These are phyloP conservation scores for Podospora sp. DNA, from an alignment of 495 filamentous ascomycete genomes.

Conservation along the genomic window DNA sequence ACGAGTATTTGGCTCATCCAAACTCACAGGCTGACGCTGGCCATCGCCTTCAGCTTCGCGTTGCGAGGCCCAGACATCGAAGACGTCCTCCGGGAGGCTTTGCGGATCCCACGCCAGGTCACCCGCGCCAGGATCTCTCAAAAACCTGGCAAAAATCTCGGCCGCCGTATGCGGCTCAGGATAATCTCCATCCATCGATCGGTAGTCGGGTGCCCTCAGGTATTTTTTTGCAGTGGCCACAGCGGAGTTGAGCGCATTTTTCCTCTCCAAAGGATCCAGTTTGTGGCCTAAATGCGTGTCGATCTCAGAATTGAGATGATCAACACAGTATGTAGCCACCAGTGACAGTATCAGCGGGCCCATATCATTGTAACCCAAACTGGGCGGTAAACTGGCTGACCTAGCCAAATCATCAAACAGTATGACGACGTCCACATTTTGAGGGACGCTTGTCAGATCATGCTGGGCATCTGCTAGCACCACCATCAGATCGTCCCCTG, in stretches of 20 bases:
- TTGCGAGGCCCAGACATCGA: slow-evolving; percentile 37
- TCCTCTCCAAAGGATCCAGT: slow-evolving; percentile 39
- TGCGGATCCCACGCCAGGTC: slow-evolving; percentile 41
- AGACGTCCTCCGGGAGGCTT: slow-evolving; percentile 38
- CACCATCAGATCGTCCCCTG: slow-evolving; percentile 20
- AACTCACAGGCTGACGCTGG: neutral
- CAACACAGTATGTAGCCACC: slow-evolving; percentile 44
- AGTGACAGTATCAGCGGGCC: slow-evolving; percentile 38
- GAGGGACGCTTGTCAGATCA: slow-evolving; percentile 23
- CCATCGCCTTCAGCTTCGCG: neutral
- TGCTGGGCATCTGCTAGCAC: slow-evolving; percentile 27
- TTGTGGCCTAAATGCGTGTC: slow-evolving; percentile 39
- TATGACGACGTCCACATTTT: slow-evolving; percentile 41
- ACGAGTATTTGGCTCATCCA: slow-evolving; percentile 27
- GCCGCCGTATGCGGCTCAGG: slow-evolving; percentile 39
- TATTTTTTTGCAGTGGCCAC: slow-evolving; percentile 34
- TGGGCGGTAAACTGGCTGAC: slow-evolving; percentile 21
- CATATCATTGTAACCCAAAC: slow-evolving; percentile 18
- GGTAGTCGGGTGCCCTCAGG: slow-evolving; percentile 33
- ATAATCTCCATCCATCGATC: slow-evolving; percentile 4
- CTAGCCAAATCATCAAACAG: slow-evolving; percentile 45
- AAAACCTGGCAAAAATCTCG: slow-evolving; percentile 38
- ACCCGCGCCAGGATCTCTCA: slow-evolving; percentile 33
- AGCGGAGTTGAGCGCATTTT: slow-evolving; percentile 44
- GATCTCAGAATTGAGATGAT: slow-evolving; percentile 51